Percentiles rank a stretch among this genome's conserved stretches.
These are phyloP conservation scores for Larix sibirica DNA, from an alignment of 83 land plant genomes.

Conservation along the genomic window DNA sequence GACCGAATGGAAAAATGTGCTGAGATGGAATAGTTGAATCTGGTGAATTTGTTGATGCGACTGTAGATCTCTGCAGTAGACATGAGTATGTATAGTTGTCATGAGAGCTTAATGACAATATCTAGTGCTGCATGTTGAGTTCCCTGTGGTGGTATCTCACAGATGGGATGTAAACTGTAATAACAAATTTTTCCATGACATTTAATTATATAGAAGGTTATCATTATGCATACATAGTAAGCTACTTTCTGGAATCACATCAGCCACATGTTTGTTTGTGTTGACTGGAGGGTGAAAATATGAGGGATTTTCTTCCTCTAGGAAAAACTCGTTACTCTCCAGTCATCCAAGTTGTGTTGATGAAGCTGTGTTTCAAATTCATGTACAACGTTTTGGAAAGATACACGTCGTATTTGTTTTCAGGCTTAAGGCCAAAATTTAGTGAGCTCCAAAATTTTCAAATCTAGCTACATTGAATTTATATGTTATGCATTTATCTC, in stretches of 20 bases:
- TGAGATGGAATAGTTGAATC: neutral
- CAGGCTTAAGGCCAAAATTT: neutral
- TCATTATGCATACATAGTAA: neutral
- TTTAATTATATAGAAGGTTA: neutral
- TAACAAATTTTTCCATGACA: neutral
- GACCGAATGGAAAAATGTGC: neutral
- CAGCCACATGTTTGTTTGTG: neutral
- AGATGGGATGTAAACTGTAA: conserved; percentile 2
- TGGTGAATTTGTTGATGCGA: neutral
- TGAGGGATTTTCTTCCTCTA: neutral
- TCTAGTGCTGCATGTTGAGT: neutral
- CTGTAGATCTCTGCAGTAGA: neutral
- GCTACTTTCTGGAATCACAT: neutral
- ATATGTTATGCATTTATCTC: neutral
- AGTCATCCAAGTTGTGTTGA: neutral
- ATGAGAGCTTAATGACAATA: conserved; percentile 11
- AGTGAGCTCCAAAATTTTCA: neutral
- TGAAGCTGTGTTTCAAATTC: neutral
- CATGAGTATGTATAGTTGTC: neutral
- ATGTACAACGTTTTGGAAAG: too few species aligned
- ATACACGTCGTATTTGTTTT: too few species aligned
- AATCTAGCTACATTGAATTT: neutral
- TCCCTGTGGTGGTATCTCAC: neutral
- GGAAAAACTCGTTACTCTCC: neutral
- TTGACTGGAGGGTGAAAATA: neutral